Percentiles rank a stretch among this genome's conserved stretches.
These are phyloP conservation scores for Moringa oleifera DNA, from an alignment of 345 rosid genomes.

Conservation along the genomic window DNA sequence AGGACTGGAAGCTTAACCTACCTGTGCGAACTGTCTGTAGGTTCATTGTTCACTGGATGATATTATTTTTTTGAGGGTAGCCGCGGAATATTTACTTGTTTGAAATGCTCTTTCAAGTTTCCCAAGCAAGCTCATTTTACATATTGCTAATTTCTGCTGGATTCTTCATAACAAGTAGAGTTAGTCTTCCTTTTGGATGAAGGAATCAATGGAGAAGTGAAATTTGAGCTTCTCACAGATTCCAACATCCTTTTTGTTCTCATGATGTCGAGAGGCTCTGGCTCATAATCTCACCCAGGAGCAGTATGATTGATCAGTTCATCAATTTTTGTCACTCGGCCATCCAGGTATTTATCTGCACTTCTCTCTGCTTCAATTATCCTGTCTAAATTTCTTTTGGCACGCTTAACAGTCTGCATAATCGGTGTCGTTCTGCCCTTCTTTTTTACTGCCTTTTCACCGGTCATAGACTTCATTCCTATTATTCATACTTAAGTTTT, in stretches of 20 bases:
- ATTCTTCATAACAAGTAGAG: too few relatives aligned
- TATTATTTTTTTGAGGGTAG: too few relatives aligned
- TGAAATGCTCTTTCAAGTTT: too few relatives aligned
- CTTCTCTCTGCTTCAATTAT: conserved; percentile 4
- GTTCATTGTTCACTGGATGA: too few relatives aligned
- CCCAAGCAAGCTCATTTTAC: too few relatives aligned
- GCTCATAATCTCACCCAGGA: conserved; percentile 11
- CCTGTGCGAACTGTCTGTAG: too few relatives aligned
- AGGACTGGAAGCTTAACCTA: too few relatives aligned
- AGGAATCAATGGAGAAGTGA: conserved; percentile 10
- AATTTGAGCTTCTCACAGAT: conserved; percentile 12
- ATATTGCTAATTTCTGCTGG: too few relatives aligned
- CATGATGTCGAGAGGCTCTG: conserved; percentile 16
- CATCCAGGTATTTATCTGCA: conserved; percentile 63
- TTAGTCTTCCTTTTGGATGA: too few relatives aligned
- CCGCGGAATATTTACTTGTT: too few relatives aligned
- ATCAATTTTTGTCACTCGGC: conserved; percentile 96
- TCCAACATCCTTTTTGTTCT: not conserved
- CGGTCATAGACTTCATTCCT: not conserved
- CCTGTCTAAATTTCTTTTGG: not conserved
- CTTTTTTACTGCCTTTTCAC: not conserved
- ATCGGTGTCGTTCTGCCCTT: not conserved
- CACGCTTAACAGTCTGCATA: not conserved
- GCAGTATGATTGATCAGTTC: conserved; percentile 88
- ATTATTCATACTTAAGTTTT: not conserved